These are phyloP conservation scores for Sporothrix pseudoabietina DNA, from an alignment of 2,329 filamentous ascomycete genomes.

Conservation along the genomic window DNA sequence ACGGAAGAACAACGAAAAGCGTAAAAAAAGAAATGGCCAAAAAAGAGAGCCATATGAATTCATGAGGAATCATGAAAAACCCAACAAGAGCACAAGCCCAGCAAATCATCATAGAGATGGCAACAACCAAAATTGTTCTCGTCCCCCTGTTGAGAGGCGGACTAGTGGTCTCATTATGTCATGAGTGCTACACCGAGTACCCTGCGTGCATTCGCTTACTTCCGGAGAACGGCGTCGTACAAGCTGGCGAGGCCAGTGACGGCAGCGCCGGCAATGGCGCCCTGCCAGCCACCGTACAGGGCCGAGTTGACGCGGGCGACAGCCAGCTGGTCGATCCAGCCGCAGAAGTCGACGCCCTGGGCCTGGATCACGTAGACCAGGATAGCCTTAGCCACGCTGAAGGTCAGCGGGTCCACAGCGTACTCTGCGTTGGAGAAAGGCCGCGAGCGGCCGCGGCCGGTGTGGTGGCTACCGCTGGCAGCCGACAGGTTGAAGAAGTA, in stretches of 20 bases:
- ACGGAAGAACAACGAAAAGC: conserved; percentile 10
- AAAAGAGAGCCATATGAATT: neutral
- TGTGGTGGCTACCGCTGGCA: conserved; percentile 46
- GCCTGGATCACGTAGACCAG: conserved; percentile 79
- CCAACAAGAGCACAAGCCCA: conserved; percentile 7
- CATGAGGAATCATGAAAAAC: neutral
- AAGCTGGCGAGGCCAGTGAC: conserved; percentile 70
- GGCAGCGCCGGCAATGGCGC: conserved; percentile 67
- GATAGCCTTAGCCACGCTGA: conserved; percentile 85
- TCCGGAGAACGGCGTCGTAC: conserved; percentile 77
- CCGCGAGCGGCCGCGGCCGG: conserved; percentile 48
- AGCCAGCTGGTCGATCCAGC: conserved; percentile 60
- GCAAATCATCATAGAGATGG: conserved; percentile 13
- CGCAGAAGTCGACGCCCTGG: conserved; percentile 64
- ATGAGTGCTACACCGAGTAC: neutral
- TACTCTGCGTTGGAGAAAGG: conserved; percentile 52
- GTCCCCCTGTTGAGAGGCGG: conserved; percentile 10
- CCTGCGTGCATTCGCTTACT: conserved; percentile 46
- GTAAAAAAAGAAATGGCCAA: conserved; percentile 6
- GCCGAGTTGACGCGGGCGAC: conserved; percentile 66
- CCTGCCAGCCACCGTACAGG: conserved; percentile 71
- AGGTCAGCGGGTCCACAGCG: conserved; percentile 80
- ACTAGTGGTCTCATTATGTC: neutral
- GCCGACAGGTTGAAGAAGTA: conserved; percentile 90
- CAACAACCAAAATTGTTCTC: neutral